Evolutionary conservation across 768 basidiomycete genomes (phyloP).

Genomic region (Hygrophorus pudorinus): DNA sequence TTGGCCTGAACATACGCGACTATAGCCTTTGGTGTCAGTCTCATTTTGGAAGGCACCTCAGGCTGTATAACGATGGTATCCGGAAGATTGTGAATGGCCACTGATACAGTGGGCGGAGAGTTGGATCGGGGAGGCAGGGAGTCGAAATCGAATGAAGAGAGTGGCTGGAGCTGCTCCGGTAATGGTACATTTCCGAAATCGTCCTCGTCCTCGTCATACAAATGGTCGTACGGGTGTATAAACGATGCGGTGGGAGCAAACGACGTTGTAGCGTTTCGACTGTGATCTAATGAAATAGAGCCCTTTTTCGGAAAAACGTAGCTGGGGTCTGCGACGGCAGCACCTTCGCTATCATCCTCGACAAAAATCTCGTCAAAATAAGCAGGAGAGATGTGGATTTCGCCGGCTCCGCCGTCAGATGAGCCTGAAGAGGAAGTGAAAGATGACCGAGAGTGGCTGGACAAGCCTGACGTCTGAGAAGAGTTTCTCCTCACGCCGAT

Average conservation of each 20-base stretch:
- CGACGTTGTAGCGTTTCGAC: slow-evolving; percentile 7
- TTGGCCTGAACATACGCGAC: slow-evolving; percentile 33
- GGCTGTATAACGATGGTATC: neutral
- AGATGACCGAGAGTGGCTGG: slow-evolving; percentile 8
- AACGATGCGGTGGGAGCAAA: slow-evolving; percentile 37
- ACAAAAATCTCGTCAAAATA: slow-evolving; percentile 17
- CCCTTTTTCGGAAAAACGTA: slow-evolving; percentile 11
- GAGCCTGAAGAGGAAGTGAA: slow-evolving; percentile 17
- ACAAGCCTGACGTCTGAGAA: slow-evolving; percentile 14
- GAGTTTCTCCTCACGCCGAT: slow-evolving; percentile 12
- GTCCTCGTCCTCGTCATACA: slow-evolving; percentile 16
- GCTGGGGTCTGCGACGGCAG: slow-evolving; percentile 11
- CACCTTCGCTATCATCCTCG: slow-evolving; percentile 11
- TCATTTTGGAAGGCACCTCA: slow-evolving; percentile 8
- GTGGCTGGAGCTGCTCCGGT: slow-evolving; percentile 29
- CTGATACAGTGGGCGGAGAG: slow-evolving; percentile 5
- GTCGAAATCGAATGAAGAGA: slow-evolving; percentile 42
- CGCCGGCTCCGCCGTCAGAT: slow-evolving; percentile 13
- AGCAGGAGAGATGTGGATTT: slow-evolving; percentile 17
- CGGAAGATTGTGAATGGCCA: neutral
- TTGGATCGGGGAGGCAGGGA: slow-evolving; percentile 28
- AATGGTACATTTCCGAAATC: slow-evolving; percentile 17
- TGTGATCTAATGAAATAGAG: slow-evolving; percentile 9
- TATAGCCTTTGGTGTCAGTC: slow-evolving; percentile 20
- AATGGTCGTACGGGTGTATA: slow-evolving; percentile 36